Base-by-base conservation (phyloP, 2,329 filamentous ascomycete species). In the Emmonsiellopsis sp. region DNA sequence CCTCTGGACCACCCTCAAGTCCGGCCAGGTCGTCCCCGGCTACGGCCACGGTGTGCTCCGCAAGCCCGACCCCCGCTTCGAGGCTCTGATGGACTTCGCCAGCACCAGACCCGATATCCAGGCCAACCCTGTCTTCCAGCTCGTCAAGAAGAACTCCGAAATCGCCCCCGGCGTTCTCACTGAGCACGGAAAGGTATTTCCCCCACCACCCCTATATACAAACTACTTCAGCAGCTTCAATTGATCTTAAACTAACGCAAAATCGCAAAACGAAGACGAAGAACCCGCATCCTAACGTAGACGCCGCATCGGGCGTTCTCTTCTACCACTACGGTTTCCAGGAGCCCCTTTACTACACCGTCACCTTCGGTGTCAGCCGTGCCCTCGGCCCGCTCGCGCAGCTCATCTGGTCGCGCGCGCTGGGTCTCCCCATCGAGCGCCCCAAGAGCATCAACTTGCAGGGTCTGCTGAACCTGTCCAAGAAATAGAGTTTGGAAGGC, bases 251-350 rank as follows among this genome's bases (percentile, higher is more conserved):
- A 39, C 42, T 40, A 52, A 52, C 42, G n/a, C 53, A 53, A 42
- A 55, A 53, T 33, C 49, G 37, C 3, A 17, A 33, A n/a, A 31
- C 47, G 17, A 52, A 79, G 85, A 95, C 90, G 61, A 95, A 95
- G 80, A 95, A 95, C 76, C 90, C 93, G 2, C 95, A 92, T 74
- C 93, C 93, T 59, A 98, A 98, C 69, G 93, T 98, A 57, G 93
- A 98, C 72, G 90, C 87, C 47, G 86, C 83, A 58, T 95, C 90
- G 0, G 93, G 93, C 59, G 91, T 97, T 5, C 80, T 98, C 48
- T 97, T 98, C 83, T 86, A 97, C 74, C 90, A 97, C 77, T 98
- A 95, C 69, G 93, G 92, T 55, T 95, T 98, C 83, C 86, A 88
- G 70, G 89, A 97, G 77, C 95, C 92, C 0, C 79, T 97, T 9